Percentiles rank a stretch among this genome's conserved stretches.
Conservation (phyloP, 345 rosid genomes). For the Fremontodendron californicum region DNA sequence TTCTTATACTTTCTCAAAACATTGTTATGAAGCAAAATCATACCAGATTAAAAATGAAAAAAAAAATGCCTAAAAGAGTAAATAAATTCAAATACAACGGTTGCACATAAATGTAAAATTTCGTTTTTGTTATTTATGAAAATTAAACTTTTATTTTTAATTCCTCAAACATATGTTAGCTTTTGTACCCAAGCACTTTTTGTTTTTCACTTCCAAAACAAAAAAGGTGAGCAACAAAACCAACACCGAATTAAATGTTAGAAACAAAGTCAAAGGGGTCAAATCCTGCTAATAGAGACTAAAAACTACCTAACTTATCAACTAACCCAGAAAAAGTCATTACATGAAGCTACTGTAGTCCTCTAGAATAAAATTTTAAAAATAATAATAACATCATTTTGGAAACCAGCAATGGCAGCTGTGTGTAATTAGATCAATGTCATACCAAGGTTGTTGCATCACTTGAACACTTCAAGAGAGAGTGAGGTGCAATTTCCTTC, state of each 20-base stretch:
- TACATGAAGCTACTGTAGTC: not conserved
- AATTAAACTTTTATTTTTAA: not conserved
- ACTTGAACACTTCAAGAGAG: slow-evolving; percentile 60
- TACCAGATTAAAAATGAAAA: not conserved
- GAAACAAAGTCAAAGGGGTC: not conserved
- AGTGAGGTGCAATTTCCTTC: slow-evolving; percentile 56
- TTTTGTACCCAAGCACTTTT: not conserved
- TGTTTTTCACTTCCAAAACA: not conserved
- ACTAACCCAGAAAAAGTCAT: not conserved
- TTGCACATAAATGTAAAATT: not conserved
- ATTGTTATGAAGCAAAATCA: not conserved
- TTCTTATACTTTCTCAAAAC: not conserved
- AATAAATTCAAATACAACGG: not conserved
- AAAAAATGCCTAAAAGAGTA: not conserved
- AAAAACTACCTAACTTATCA: not conserved
- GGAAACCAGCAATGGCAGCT: not conserved
- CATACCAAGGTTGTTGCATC: slow-evolving; percentile 76
- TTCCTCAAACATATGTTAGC: not conserved
- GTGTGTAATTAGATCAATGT: not conserved
- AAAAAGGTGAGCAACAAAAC: not conserved
- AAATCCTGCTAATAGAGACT: not conserved
- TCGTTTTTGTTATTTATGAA: not conserved
- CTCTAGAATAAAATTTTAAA: not conserved
- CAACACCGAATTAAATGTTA: not conserved
- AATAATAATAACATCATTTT: not conserved